Evolutionary conservation across 352 stramenopile species (phyloP).

Genomic region (Globisporangium spinosum): DNA sequence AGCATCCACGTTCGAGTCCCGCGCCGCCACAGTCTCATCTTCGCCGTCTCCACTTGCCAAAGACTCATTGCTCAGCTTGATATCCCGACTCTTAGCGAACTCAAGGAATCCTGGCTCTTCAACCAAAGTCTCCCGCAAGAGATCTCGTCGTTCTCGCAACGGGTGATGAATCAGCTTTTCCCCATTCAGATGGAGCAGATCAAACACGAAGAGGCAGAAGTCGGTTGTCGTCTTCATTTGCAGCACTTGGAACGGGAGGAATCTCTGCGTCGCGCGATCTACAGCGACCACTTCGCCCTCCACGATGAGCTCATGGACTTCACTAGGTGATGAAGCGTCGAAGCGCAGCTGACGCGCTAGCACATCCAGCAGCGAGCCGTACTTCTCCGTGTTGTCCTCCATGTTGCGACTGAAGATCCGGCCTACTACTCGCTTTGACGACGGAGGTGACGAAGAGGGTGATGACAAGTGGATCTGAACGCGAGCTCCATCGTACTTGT

Average conservation of each 20-base stretch:
- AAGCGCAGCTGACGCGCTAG: slow-evolving; percentile 28
- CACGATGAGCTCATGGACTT: slow-evolving; percentile 41
- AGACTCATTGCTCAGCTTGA: slow-evolving; percentile 22
- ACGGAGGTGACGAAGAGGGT: slow-evolving; percentile 4
- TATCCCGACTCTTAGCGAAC: slow-evolving; percentile 60
- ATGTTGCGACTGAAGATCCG: slow-evolving; percentile 84
- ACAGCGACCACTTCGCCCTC: slow-evolving; percentile 78
- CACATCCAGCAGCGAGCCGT: slow-evolving; percentile 49
- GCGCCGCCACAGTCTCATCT: background rate
- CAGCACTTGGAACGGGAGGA: slow-evolving; percentile 76
- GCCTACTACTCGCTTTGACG: slow-evolving; percentile 9
- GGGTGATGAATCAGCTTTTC: slow-evolving; percentile 39
- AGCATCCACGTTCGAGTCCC: background rate
- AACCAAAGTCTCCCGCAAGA: slow-evolving; percentile 32
- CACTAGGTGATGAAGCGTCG: slow-evolving; percentile 4
- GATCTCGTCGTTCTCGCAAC: slow-evolving; percentile 39
- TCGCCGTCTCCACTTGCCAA: slow-evolving; percentile 3
- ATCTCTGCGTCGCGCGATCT: slow-evolving; percentile 38
- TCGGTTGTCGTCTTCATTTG: slow-evolving; percentile 69
- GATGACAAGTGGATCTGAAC: slow-evolving; percentile 62
- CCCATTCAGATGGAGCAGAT: slow-evolving; percentile 56
- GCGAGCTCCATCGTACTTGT: slow-evolving; percentile 82
- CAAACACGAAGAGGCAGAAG: slow-evolving; percentile 80
- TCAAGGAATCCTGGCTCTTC: slow-evolving; percentile 45
- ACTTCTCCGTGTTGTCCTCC: slow-evolving; percentile 72